Base-by-base conservation (phyloP, 2,329 filamentous ascomycete genomes). In the Huntiella moniliformis region DNA sequence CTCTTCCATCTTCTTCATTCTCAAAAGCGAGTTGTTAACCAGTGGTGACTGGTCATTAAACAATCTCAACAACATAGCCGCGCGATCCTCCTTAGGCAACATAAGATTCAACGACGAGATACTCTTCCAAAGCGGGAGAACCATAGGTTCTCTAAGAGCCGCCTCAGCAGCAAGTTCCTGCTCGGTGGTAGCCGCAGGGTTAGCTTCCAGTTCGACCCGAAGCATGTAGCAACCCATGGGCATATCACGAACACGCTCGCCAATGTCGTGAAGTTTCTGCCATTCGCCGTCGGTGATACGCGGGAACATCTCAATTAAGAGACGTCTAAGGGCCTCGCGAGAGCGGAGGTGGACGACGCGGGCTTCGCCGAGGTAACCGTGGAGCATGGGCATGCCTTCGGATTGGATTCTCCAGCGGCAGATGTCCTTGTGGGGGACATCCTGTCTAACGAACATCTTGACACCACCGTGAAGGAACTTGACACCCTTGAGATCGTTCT, bases 401-500 rank as follows among this genome's bases (percentile, higher is more conserved):
- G 80, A 82, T 67, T 98, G 91, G 55, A 98, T 91, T 40, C 91
- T 77, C 91, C 91, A 98, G 49, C 80, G 74, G 66, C 87, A 94
- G 32, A 91, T 81, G 46, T 87, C 80, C 33, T 80, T 78, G 4
- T 79, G 82, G 50, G 93, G 87, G 0, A 84, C 81, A 57, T 95
- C 86, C 61, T 96, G 88, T 67, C 93, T 94, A 68, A 96, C 91
- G 60, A 93, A 98, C 85, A 96, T 96, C 65, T 93, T 93, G 32
- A 98, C 87, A 52, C 91, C 91, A 43, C 82, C 88, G 62, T 98
- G 91, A 42, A 98, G 82, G 58, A 98, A 94, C 60, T 91, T 93
- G 62, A 96, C 79, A 39, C 86, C 86, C 22, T 82, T 79, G 38
- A 85, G 83, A 61, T 95, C 86, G 59, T 98, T 98, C 57, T 80